phyloP scores from a whole-genome alignment of 768 basidiomycete genomes.

The Lyophyllum shimeji region DNA sequence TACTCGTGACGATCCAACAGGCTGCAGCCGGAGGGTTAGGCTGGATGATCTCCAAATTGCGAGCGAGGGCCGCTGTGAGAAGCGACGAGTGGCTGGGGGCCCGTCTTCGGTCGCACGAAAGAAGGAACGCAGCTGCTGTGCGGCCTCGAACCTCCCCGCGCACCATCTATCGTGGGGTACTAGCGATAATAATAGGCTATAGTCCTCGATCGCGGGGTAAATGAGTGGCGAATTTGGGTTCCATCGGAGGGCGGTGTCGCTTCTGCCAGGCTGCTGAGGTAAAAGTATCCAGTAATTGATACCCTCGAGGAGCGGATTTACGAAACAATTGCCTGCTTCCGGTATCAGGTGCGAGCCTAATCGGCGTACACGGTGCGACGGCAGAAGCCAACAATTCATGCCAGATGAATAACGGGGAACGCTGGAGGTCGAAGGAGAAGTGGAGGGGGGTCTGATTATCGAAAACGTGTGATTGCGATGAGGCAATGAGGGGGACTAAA shows the following conservation, averaged over 20 bases:
- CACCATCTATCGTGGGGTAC: neutral
- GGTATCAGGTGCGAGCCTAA: no score
- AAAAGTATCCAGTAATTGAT: neutral
- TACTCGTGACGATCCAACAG: neutral
- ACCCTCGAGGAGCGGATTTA: neutral
- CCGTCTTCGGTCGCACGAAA: neutral
- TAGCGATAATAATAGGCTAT: neutral
- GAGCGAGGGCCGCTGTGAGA: neutral
- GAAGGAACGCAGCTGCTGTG: neutral
- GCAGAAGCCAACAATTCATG: no score
- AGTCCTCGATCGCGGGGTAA: neutral
- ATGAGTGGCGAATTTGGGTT: neutral
- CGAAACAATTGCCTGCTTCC: no score
- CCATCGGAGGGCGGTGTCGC: neutral
- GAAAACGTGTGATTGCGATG: neutral
- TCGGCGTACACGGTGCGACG: no score
- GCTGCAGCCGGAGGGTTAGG: neutral
- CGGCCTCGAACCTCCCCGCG: neutral
- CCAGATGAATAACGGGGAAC: no score
- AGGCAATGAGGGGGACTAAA: neutral
- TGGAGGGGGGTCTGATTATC: neutral
- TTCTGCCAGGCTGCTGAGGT: neutral
- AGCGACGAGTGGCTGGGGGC: slow-evolving; percentile 2
- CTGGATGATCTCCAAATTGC: neutral
- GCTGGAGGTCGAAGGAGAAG: no score